Base-by-base conservation (phyloP, 2,329 filamentous ascomycete genomes). In the Hypoxylon sp. region DNA sequence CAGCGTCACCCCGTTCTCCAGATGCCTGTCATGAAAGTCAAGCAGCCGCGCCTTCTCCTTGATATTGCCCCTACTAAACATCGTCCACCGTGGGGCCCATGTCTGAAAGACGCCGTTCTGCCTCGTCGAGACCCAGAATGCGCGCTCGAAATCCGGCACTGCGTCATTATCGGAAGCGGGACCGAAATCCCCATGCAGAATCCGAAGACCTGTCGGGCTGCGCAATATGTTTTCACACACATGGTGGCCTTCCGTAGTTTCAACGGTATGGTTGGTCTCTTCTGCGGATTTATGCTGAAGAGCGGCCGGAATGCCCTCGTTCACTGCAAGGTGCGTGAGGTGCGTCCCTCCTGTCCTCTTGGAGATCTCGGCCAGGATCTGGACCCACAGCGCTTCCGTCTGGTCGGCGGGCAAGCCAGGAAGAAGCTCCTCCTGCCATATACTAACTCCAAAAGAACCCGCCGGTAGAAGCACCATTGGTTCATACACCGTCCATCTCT, bases 11-110 rank as follows among this genome's bases (percentile, higher is more conserved):
- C 17, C 19, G 27, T 32, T 27, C 39, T 37, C 13, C 17, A 19
- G 2, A 21, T 19, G 13, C 11, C 27, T 47, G 1, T 19, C 15
- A 64, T 81, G 81, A 72, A 89, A 89, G 0, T 75, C 77, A 3
- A 97, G 80, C 1, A 98, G 80, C 11, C 95, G 85, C 0, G 92
- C 89, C 78, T 98, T 98, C 80, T 98, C 95, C 55, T 90, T 92
- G 65, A 98, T 84, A 79, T 98, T 98, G 2, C 95, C 94, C 1
- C 94, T 88, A 69, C 91, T 94, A 79, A 98, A 98, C 94, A 98
- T 98, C 27, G 94, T 97, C 85, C 93, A 94, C 0, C 90, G 81
- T 13, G 95, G 95, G 0, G 94, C 92, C 94, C 94, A 98, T 1
- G 87, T 90, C 81, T 98, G 95, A 37, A 83, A 80, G 64, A 98